Evolutionary conservation across 352 stramenopile genomes (phyloP), one percentile per base, ranked within the genome.

Genomic region (Discostella stelligera): DNA sequence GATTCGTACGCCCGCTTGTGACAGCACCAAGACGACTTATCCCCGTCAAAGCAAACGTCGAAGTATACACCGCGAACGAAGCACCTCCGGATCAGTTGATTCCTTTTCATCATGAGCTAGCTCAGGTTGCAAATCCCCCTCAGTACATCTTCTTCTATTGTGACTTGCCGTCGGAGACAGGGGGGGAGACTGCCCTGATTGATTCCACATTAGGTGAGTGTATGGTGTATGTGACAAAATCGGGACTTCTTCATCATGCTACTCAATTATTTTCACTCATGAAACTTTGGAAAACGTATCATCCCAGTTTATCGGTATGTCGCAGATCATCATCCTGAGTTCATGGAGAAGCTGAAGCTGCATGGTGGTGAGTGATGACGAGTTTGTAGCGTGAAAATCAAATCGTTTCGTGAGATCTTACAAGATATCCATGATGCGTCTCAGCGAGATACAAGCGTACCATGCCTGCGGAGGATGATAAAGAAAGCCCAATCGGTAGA

Each of bases 91-190:
- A 86, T 62, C 72, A 90, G 44, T 77, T 86, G 10, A 90, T 91
- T 63, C 83, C 85, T 8, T 91, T 91, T 67, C 86, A 91, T 73
- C 86, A 91, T 55, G 86, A 91, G 53, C 71, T 91, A 18, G 86
- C 86, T 16, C 86, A 91, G 74, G 76, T 81, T 46, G 59, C 65
- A 39, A 82, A 89, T 69, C 83, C 84, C 53, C 87, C 87, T n/a
- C 48, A 77, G 53, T 91, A 90, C 60, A 59, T 92, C 11, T 87
- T 90, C 56, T 90, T 91, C 66, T 92, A 87, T 56, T 91, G 85
- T 61, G 75, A 91, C 44, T 49, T 71, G 14, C 78, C 84, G 32
- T 71, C 83, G 10, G 66, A 84, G 54, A 74, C 64, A 25, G 85
- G 87, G 21, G 85, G 87, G 41, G 74, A 89, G 56, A 91, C 86